Conservation (phyloP, 2,329 filamentous ascomycete species). For the Monilinia vaccinii-corymbosi region DNA sequence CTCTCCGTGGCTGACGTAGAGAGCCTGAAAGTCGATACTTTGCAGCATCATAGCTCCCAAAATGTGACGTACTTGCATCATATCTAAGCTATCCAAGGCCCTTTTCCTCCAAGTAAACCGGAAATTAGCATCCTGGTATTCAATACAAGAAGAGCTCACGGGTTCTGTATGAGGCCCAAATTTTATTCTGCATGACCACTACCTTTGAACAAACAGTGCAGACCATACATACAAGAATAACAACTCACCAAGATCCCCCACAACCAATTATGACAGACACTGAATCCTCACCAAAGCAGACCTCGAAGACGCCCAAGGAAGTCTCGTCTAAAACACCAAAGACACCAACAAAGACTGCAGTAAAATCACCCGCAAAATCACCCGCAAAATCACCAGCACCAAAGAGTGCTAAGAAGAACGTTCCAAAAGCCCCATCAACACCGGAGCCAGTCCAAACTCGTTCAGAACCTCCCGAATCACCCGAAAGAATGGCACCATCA, state of each 20-base stretch:
- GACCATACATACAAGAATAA: neutral
- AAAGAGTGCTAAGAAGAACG: neutral
- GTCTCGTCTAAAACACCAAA: neutral
- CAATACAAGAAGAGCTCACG: conserved; percentile 10
- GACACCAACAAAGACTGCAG: neutral
- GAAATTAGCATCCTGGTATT: conserved; percentile 4
- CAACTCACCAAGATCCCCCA: neutral
- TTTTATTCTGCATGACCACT: neutral
- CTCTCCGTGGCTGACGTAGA: conserved; percentile 7
- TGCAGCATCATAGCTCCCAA: neutral
- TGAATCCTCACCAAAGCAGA: conserved; percentile 1
- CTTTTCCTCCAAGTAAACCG: conserved; percentile 7
- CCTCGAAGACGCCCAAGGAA: neutral
- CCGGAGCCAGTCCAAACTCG: conserved; percentile 9
- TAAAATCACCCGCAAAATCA: neutral
- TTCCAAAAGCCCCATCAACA: conserved; percentile 1
- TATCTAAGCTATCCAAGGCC: neutral
- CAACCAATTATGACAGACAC: conserved; percentile 9
- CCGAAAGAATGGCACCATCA: conserved; percentile 7
- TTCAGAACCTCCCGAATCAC: conserved; percentile 7
- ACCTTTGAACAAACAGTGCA: neutral
- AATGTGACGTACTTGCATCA: conserved; percentile 7
- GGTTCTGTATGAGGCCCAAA: conserved; percentile 1
- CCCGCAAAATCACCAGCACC: neutral
- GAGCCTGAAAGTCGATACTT: neutral